These are phyloP conservation scores for Ganoderma leucocontextum DNA, from an alignment of 1,284 basidiomycete species.

Conservation along the genomic window DNA sequence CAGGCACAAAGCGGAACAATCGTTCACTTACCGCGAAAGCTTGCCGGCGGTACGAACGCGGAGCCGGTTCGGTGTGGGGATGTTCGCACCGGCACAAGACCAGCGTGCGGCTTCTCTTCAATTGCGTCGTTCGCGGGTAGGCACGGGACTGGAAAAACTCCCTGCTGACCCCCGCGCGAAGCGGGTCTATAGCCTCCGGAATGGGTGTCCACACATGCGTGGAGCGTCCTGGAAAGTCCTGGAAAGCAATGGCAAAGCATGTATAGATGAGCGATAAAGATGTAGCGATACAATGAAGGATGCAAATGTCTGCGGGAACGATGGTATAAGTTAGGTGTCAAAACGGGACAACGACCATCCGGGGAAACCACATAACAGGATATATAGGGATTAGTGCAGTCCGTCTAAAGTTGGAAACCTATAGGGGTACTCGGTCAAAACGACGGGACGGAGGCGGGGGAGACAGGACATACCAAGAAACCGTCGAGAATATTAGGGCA, in stretches of 20 bases:
- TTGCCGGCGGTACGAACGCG: neutral
- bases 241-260: neutral
- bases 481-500: neutral
- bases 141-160: neutral
- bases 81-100: neutral
- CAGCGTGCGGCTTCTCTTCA: neutral
- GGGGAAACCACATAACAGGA: conserved; percentile 7
- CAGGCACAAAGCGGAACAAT: neutral
- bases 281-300: conserved; percentile 1
- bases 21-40: neutral
- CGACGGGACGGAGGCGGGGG: neutral
- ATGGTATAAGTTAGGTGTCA: conserved; percentile 1
- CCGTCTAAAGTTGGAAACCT: neutral
- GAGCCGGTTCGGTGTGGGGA: conserved; percentile 5
- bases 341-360: neutral
- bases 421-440: neutral
- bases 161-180: conserved; percentile 3
- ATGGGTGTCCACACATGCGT: conserved; percentile 2
- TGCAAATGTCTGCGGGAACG: neutral
- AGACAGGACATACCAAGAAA: conserved; percentile 6
- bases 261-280: conserved; percentile 5
- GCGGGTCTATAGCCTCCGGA: neutral
- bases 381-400: conserved; percentile 1
- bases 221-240: conserved; percentile 1
- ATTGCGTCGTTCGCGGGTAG: neutral